Evolutionary conservation across 306 rosid genomes (phyloP).

Genomic region (Vigna nakashimae): DNA sequence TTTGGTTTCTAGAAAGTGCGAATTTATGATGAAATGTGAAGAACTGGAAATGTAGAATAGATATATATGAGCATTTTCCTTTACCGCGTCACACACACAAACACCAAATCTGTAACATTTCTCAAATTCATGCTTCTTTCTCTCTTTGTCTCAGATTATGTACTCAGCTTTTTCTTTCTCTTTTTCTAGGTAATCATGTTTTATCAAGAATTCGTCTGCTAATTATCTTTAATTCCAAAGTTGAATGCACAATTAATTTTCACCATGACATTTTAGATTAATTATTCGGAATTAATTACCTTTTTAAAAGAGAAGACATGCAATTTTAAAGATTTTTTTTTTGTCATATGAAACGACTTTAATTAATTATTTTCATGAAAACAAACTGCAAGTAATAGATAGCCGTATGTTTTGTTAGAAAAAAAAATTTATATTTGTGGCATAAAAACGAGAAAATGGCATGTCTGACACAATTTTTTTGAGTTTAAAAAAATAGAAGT

Average conservation of each 20-base stretch:
- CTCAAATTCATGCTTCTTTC: background rate
- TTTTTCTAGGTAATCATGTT: too few relatives aligned
- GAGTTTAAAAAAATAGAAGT: background rate
- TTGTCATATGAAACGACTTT: background rate
- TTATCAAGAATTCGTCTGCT: too few relatives aligned
- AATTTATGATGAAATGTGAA: slow-evolving; percentile 1
- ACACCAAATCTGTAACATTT: background rate
- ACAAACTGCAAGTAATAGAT: background rate
- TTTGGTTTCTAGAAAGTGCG: slow-evolving; percentile 25
- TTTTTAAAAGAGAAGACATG: background rate
- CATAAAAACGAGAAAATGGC: background rate
- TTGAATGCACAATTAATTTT: background rate
- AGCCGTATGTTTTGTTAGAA: background rate
- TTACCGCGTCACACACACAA: background rate
- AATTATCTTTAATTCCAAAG: too few relatives aligned
- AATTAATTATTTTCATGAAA: background rate
- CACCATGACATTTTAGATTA: background rate
- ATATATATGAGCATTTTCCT: background rate
- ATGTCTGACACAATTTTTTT: background rate
- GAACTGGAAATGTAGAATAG: background rate
- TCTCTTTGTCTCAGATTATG: too few relatives aligned
- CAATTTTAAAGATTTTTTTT: too few relatives aligned
- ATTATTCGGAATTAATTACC: background rate
- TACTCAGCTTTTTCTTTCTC: too few relatives aligned
- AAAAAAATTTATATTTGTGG: background rate